Conservation (phyloP, 176 grass and related monocot genomes). For the Zea mays region Zm-B73-REFERENCE-NAM-5.0 NC_050105.1:122590501-122591000, state of each 20-base stretch:
- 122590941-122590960: neutral
- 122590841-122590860: neutral
- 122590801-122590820: neutral
- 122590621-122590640: too few relatives aligned
- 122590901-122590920: neutral
- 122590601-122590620: too few relatives aligned
- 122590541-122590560: neutral
- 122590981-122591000: neutral
- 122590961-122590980: neutral
- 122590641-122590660: too few relatives aligned
- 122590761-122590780: neutral
- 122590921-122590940: neutral
- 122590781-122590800: neutral
- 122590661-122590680: too few relatives aligned
- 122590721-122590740: too few relatives aligned
- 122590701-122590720: too few relatives aligned
- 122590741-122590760: too few relatives aligned
- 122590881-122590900: neutral
- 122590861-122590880: neutral
- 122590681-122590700: too few relatives aligned
- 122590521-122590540: neutral
- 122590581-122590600: too few relatives aligned
- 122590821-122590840: neutral
- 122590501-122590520: neutral
- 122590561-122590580: neutral